A percentile compares a stretch with the other conserved stretches of the same genome.
Evolutionary conservation across 768 basidiomycete species (phyloP).

Genomic region (Cystofilobasidium capitatum): DNA sequence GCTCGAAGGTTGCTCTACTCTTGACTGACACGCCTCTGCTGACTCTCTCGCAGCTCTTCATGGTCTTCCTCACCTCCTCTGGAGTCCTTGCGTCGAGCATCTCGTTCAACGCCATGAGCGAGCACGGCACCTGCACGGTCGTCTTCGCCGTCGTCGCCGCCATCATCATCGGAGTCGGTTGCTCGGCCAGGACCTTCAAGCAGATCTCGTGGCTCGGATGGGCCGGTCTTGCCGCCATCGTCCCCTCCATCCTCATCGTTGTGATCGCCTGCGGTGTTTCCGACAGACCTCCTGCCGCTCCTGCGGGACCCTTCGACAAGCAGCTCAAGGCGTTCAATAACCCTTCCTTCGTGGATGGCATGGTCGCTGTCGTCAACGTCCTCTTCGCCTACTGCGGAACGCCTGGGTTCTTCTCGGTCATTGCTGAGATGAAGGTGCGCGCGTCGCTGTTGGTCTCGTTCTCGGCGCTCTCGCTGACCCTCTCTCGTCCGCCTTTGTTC

Average conservation of each 20-base stretch:
- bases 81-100: constrained; percentile 38
- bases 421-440: constrained; percentile 40
- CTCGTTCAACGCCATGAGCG: constrained; percentile 26
- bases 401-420: constrained; percentile 30
- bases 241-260: constrained; percentile 12
- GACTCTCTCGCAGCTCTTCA: constrained; percentile 5
- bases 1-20: background rate
- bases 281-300: constrained; percentile 33
- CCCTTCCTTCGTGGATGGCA: constrained; percentile 32
- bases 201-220: constrained; percentile 37
- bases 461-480: background rate
- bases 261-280: constrained; percentile 24
- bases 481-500: background rate
- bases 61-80: constrained; percentile 33
- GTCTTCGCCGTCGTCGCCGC: constrained; percentile 32
- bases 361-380: constrained; percentile 37
- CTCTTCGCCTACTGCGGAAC: constrained; percentile 35
- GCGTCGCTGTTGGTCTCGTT: too few relatives aligned
- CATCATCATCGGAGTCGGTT: constrained; percentile 9
- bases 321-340: constrained; percentile 28
- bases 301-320: constrained; percentile 31
- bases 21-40: background rate
- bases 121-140: constrained; percentile 34
- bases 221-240: constrained; percentile 31
- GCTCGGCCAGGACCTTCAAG: constrained; percentile 30